Evolutionary conservation across 2,329 filamentous ascomycete species (phyloP), one percentile per base, ranked within the genome.

Genomic region (Aspergillus sp.): DNA sequence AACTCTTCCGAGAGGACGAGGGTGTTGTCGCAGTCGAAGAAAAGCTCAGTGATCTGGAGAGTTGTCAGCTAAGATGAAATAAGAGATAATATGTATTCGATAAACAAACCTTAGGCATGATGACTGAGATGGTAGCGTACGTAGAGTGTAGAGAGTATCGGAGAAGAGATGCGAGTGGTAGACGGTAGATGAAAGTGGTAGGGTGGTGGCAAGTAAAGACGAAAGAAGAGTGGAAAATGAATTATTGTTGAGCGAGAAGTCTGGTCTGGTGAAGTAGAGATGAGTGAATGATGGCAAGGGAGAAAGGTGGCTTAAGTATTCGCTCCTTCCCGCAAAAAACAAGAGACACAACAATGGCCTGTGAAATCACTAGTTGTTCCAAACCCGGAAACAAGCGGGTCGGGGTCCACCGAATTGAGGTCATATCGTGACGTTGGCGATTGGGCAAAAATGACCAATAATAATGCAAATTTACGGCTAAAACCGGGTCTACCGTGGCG

Each of bases 1-100:
- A 95, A 80, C 63, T 87, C 84, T 76, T 95, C 90, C 47, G 88
- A 94, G 61, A 93, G 82, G 67, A 93, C 89, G 67, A 95, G 88
- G 55, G 90, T 95, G 80, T 95, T 95, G 81, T 95, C 74, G 55
- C 74, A 76, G 58, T 89, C 85, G 69, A 89, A 86, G 60, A 89
- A 79, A 63, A 89, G 74, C 55, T 84, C 80, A 48, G 77, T 86
- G 71, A 88, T 85, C 78, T 83, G 59, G 39, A 55, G 27, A 27
- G 32, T 32, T 42, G 17, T 17, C 15, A 7, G 41, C 37, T 7
- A 48, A 46, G 47, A 55, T 43, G 43, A 32, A 32, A 44, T 53
- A 49, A 43, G 43, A n/a, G 39, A 45, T 35, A 35, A 45, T 35
- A 35, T 41, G 22, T 25, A 30, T 43, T 23, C 9, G 23, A 49